Evolutionary conservation across 441 rosid genomes (phyloP), one percentile per base, ranked within the genome.

Genomic region (Gossypium aridum): DNA sequence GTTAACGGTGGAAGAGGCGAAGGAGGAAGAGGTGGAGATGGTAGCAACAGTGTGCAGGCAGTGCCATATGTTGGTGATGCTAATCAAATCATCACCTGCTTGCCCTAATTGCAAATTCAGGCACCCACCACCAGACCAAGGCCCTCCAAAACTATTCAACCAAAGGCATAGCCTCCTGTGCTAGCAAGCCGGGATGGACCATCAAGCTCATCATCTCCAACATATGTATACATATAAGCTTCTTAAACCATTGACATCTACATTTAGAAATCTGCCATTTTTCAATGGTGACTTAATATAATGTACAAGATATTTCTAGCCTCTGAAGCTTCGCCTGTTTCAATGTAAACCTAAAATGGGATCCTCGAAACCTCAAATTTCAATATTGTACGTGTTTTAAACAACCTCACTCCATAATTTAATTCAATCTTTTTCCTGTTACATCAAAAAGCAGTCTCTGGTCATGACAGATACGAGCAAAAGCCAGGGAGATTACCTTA

Each of bases 21-120:
- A 80, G 34, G 54, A 64, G 56, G 61, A 66, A 80, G 96, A 85
- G 77, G 65, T 23, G 78, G 94, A 88, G 77, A 92, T 90, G 98
- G 84, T 90, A 53, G 90, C 98, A 23, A 88, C 81, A 7, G 96
- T 89, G 20, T 93, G 98, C 82, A 80, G 77, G 74, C 83, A 80
- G 75, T 92, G 98, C 57, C 93, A 94, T 79, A 86, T 94, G 96
- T 67, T 94, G 82, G 97, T 94, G 76, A 90, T 94, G 94, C 81
- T 94, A 2, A 87, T 86, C 86, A 85, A 85, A 80, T 86, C 94
- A 34, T 82, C 90, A 47, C 98, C 94, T 20, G 79, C 90, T 2
- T 93, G 98, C 73, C 98, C 97, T 45, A 93, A 88, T 82, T 93
- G 98, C 90, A 93, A 93, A 77, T 93, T 90, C 84, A 77, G 89